phyloP scores from a whole-genome alignment of 148 eudicot species.

The Polygonum maritimum region DNA sequence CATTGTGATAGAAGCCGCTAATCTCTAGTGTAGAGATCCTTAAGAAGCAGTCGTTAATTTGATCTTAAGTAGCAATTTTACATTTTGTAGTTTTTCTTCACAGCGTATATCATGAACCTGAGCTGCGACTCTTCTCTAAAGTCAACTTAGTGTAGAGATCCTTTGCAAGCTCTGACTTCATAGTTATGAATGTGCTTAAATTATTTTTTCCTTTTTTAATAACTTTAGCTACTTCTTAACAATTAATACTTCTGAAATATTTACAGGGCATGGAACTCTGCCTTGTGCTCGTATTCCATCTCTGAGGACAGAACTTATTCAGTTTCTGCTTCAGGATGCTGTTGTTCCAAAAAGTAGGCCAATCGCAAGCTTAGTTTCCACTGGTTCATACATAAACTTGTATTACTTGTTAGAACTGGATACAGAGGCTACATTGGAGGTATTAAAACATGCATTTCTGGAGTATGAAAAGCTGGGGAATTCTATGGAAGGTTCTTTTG shows the following conservation, averaged over 20 bases:
- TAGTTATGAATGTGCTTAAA: not conserved
- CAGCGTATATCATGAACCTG: not conserved
- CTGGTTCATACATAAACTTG: slow-evolving; percentile 42
- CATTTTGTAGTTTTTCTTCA: not conserved
- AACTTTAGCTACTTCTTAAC: not conserved
- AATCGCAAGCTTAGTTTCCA: slow-evolving; percentile 28
- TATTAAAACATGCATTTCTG: slow-evolving; percentile 55
- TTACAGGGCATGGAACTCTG: slow-evolving; percentile 75
- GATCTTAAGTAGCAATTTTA: not conserved
- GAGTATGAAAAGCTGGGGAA: slow-evolving; percentile 25
- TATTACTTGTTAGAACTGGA: slow-evolving; percentile 68
- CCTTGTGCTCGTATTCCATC: slow-evolving; percentile 54
- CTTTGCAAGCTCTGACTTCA: not conserved
- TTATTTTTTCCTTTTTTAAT: not conserved
- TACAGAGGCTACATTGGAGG: slow-evolving; percentile 83
- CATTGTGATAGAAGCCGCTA: not conserved
- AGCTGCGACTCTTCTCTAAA: not conserved
- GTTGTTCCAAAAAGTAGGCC: slow-evolving; percentile 38
- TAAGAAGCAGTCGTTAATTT: too few species aligned
- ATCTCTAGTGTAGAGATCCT: too few species aligned
- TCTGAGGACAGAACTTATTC: slow-evolving; percentile 70
- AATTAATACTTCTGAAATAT: not conserved
- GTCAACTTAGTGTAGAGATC: not conserved
- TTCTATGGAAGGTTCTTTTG: slow-evolving; percentile 22
- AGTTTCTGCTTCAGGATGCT: slow-evolving; percentile 65